These are phyloP conservation scores for Neurospora sp. DNA, from an alignment of 495 filamentous ascomycete species.

Conservation along the genomic window DNA sequence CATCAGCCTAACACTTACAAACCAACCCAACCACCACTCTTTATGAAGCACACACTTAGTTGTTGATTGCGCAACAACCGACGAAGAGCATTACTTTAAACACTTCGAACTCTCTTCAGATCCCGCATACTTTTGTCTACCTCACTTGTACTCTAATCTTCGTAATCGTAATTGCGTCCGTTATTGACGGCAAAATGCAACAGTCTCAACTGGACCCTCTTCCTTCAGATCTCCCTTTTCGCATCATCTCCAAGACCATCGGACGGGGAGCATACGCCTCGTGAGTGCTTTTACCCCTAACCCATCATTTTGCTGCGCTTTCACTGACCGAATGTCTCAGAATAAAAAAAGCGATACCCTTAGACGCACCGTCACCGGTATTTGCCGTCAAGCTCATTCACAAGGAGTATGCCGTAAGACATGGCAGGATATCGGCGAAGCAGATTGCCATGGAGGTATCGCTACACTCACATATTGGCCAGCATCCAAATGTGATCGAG, in stretches of 20 bases:
- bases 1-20: not conserved
- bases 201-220: slow-evolving; percentile 87
- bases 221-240: slow-evolving; percentile 78
- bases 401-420: slow-evolving; percentile 81
- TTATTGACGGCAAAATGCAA: slow-evolving; percentile 27
- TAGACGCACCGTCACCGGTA: slow-evolving; percentile 56
- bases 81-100: not conserved
- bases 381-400: slow-evolving; percentile 99
- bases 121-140: not conserved
- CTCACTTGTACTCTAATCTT: not conserved
- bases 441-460: slow-evolving; percentile 84
- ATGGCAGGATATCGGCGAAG: slow-evolving; percentile 79
- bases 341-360: slow-evolving; percentile 85
- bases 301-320: not conserved
- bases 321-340: slow-evolving; percentile 33
- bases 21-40: not conserved
- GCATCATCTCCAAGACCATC: slow-evolving; percentile 91
- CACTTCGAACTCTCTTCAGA: not conserved
- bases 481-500: slow-evolving; percentile 86
- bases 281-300: slow-evolving; percentile 41
- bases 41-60: not conserved
- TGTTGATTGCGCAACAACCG: not conserved
- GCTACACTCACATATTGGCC: slow-evolving; percentile 75
- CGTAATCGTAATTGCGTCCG: not conserved
- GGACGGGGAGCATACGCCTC: slow-evolving; percentile 95